Conservation (phyloP, 139 green algal genomes). For the Dunaliella primolecta region DNA sequence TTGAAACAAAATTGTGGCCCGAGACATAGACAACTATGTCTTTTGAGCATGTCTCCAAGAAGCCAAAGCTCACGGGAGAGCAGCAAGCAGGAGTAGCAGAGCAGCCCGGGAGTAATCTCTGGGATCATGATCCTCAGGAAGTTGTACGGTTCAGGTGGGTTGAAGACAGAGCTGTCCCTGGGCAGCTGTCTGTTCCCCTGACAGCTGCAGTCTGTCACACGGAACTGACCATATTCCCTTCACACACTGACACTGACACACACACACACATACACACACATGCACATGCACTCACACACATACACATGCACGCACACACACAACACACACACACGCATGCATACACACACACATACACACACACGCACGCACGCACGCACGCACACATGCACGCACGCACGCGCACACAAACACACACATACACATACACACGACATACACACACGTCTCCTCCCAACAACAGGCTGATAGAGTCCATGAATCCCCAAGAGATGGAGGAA, state of each 20-base stretch:
- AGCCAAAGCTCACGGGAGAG: too few relatives aligned
- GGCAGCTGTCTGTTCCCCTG: not conserved
- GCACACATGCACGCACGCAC: not conserved
- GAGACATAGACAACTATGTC: too few relatives aligned
- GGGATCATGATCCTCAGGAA: not conserved
- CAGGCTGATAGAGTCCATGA: not conserved
- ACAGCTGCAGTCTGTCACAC: not conserved
- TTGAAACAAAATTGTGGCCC: too few relatives aligned
- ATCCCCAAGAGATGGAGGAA: constrained; percentile 11
- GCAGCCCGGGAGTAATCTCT: too few relatives aligned
- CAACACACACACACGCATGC: not conserved
- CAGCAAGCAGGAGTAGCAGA: too few relatives aligned
- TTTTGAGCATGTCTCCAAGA: too few relatives aligned
- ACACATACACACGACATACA: not conserved
- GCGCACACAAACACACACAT: not conserved
- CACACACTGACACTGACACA: too few relatives aligned
- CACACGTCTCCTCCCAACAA: too few relatives aligned
- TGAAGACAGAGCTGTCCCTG: not conserved
- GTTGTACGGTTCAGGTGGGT: not conserved
- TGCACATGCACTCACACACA: not conserved
- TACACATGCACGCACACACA: not conserved
- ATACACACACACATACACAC: not conserved
- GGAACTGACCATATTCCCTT: not conserved
- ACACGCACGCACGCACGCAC: not conserved
- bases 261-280: not conserved